Base-by-base conservation (phyloP, 2,329 filamentous ascomycete genomes). In the Aspergillus luchuensis region DNA sequence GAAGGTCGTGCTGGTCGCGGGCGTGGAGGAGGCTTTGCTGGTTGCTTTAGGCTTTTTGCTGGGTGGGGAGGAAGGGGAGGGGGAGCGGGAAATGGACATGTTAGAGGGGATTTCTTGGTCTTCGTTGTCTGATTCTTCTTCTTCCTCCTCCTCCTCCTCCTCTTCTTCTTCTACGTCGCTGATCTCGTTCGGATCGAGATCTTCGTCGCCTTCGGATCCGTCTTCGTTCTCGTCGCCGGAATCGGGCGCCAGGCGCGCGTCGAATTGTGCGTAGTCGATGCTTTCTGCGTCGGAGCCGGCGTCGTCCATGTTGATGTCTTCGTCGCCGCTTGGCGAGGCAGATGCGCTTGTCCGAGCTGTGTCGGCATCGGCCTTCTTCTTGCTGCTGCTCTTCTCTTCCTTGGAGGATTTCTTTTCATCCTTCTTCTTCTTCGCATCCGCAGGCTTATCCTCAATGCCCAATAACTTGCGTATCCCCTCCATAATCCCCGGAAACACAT, bases 401-500 rank as follows among this genome's bases (percentile, higher is more conserved):
- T 30, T 25, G 25, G 25, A 28, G 6, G 36, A 50, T 11, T 60
- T 59, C 38, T 63, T 28, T 8, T 7, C 25, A 28, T 28, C 49
- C 5, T 62, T 41, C 17, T 11, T 41, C 17, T 11, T n/a, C 53
- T 67, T 63, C 25, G 65, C 66, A 50, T 63, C 41, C 13, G 17
- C 33, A 25, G 47, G 45, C 21, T 65, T 63, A 47, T 70, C 65
- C 13, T 75, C 72, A 21, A 80, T 17, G 4, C 75, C 76, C 21
- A 82, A 63, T 39, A 79, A 58, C 53, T 67, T 70, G 19, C 74
- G 71, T 58, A 83, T 74, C 17, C 71, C 76, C 39, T 70, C 69
- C 69, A 82, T 72, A 25, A 82, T 76, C 38, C 77, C 77, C 21
- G 80, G 79, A 47, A 87, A 71, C 2, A 80, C 82, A 64, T 83